phyloP scores from a whole-genome alignment of 306 rosid genomes.

The Aeschynomene evenia region DNA sequence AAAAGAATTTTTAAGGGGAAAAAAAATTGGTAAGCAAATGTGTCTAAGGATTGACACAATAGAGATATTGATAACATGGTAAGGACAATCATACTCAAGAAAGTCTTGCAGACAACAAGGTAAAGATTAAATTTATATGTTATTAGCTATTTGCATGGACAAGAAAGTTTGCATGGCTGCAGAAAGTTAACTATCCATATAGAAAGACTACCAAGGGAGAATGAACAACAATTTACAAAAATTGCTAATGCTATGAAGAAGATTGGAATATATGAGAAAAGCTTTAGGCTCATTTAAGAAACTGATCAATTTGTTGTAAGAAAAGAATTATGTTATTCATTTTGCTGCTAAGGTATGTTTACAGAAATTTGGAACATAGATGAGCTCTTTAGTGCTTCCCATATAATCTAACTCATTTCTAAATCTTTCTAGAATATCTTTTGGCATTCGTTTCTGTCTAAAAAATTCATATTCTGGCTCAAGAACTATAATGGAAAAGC shows the following conservation, averaged over 20 bases:
- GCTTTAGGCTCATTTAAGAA: neutral
- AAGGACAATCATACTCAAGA: neutral
- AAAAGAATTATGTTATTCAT: neutral
- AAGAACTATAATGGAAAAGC: neutral
- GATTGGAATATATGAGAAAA: conserved; percentile 11
- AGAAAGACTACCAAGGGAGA: neutral
- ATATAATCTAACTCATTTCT: conserved; percentile 5
- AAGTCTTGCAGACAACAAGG: neutral
- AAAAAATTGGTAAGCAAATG: no score
- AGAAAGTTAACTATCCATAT: conserved; percentile 13
- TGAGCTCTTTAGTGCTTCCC: conserved; percentile 1
- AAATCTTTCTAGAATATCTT: neutral
- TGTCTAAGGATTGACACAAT: no score
- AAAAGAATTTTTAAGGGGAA: neutral
- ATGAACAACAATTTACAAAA: neutral
- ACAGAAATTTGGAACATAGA: neutral
- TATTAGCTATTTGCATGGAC: neutral
- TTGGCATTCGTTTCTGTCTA: neutral
- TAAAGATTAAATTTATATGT: conserved; percentile 1
- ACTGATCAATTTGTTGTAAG: neutral
- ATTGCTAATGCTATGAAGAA: neutral
- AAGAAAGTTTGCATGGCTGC: neutral
- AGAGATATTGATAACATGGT: neutral
- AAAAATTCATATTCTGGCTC: neutral
- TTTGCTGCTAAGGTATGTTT: neutral